Evolutionary conservation across 768 basidiomycete genomes (phyloP).

Genomic region (Tricholoma sp.): DNA sequence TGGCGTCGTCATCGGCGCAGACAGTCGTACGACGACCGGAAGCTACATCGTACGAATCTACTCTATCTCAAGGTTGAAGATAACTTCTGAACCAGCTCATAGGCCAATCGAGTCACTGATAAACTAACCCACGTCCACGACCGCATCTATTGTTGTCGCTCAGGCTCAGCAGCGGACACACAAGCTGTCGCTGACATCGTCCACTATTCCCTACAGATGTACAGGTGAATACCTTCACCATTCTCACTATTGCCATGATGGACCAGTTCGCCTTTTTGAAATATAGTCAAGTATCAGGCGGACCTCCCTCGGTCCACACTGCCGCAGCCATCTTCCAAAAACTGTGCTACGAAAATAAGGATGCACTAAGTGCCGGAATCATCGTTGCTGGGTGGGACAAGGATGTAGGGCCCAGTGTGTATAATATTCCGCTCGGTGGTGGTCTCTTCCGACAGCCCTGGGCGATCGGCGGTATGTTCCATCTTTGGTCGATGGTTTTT

Average conservation of each 20-base stretch:
- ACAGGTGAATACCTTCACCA: conserved; percentile 43
- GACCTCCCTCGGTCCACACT: conserved; percentile 71
- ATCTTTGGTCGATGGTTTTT: not conserved
- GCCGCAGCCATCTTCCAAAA: conserved; percentile 83
- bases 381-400: conserved; percentile 99
- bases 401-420: conserved; percentile 85
- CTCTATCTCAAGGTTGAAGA: not conserved
- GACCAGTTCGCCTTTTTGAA: not conserved
- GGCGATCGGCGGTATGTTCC: conserved; percentile 86
- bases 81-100: conserved; percentile 1
- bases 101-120: conserved; percentile 99
- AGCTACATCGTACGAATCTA: conserved; percentile 77
- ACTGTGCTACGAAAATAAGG: conserved; percentile 93
- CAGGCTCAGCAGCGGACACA: conserved; percentile 96
- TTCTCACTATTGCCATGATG: not conserved
- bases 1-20: conserved; percentile 95
- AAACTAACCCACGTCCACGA: conserved; percentile 96
- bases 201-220: conserved; percentile 75
- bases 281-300: conserved; percentile 51
- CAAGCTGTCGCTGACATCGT: conserved; percentile 94
- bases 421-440: conserved; percentile 95
- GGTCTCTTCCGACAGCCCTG: conserved; percentile 97
- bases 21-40: conserved; percentile 95
- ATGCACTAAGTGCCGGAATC: conserved; percentile 82
- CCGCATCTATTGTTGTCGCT: conserved; percentile 98